Conservation (phyloP, 1,284 basidiomycete genomes). For the Mycena sp. region DNA sequence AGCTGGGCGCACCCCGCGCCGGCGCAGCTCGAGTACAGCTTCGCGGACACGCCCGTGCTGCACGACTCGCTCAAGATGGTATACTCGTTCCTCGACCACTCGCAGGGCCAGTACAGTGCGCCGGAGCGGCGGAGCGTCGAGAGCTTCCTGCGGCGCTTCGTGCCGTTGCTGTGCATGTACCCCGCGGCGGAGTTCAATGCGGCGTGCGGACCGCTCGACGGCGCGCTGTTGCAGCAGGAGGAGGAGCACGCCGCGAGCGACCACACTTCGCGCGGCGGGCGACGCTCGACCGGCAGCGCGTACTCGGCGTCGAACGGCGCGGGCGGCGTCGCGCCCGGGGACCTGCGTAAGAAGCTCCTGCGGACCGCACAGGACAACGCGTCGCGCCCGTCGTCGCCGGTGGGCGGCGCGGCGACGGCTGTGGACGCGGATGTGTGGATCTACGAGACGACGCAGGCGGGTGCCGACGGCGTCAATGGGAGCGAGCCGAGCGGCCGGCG, state of each 20-base stretch:
- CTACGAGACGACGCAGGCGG: constrained; percentile 54
- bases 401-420: constrained; percentile 39
- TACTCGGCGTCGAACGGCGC: constrained; percentile 47
- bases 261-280: constrained; percentile 48
- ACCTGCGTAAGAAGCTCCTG: constrained; percentile 81
- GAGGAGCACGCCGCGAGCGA: constrained; percentile 56
- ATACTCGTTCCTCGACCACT: constrained; percentile 90
- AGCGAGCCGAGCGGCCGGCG: constrained; percentile 44
- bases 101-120: constrained; percentile 76
- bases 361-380: constrained; percentile 72
- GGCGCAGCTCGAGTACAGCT: constrained; percentile 83
- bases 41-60: constrained; percentile 84
- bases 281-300: constrained; percentile 55
- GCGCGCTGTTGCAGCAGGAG: constrained; percentile 33
- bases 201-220: constrained; percentile 69
- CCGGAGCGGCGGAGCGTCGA: constrained; percentile 88
- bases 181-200: constrained; percentile 82
- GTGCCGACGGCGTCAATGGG: constrained; percentile 41
- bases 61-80: constrained; percentile 92
- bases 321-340: constrained; percentile 70
- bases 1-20: constrained; percentile 52
- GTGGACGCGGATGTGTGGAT: constrained; percentile 67
- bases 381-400: constrained; percentile 51
- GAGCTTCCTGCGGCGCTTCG: constrained; percentile 85
- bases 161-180: constrained; percentile 86